These are phyloP conservation scores for Spatholobus suberectus DNA, from an alignment of 306 rosid genomes.

Conservation along the genomic window DNA sequence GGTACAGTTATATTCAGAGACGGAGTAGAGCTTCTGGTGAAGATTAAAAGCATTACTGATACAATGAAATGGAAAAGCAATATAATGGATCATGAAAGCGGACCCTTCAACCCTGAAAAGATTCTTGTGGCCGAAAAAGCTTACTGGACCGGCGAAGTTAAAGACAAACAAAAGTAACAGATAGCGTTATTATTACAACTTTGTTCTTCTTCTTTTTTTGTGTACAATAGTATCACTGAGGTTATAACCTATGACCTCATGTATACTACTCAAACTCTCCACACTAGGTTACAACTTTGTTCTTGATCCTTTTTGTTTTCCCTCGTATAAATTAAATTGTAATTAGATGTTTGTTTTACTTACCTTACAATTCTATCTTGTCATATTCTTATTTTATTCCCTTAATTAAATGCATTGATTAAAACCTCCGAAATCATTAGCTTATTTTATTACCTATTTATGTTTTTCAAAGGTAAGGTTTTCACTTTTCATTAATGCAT, in stretches of 20 bases:
- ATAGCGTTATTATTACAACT: neutral
- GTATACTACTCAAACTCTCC: too few species aligned
- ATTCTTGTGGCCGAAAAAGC: conserved; percentile 76
- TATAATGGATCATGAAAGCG: conserved; percentile 90
- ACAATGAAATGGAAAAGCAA: conserved; percentile 88
- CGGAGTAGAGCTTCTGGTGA: conserved; percentile 74
- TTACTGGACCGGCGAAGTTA: conserved; percentile 79
- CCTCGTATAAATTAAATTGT: conserved; percentile 23
- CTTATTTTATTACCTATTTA: neutral
- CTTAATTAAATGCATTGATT: neutral
- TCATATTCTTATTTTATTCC: conserved; percentile 18
- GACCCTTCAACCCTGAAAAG: conserved; percentile 97
- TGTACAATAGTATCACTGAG: too few species aligned
- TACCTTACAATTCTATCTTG: conserved; percentile 1
- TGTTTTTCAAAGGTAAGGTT: conserved; percentile 8
- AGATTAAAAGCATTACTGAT: conserved; percentile 69
- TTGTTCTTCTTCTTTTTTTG: too few species aligned
- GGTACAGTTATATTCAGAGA: conserved; percentile 89
- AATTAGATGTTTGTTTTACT: neutral
- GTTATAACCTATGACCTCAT: too few species aligned
- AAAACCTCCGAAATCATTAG: neutral
- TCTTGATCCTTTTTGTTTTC: conserved; percentile 12
- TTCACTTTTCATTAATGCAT: conserved; percentile 13
- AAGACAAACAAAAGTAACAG: conserved; percentile 44
- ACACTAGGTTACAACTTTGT: neutral